Percentiles rank a stretch among this genome's conserved stretches.
Conservation (phyloP, 1,284 basidiomycete genomes). For the Lentinus polychrous region DNA sequence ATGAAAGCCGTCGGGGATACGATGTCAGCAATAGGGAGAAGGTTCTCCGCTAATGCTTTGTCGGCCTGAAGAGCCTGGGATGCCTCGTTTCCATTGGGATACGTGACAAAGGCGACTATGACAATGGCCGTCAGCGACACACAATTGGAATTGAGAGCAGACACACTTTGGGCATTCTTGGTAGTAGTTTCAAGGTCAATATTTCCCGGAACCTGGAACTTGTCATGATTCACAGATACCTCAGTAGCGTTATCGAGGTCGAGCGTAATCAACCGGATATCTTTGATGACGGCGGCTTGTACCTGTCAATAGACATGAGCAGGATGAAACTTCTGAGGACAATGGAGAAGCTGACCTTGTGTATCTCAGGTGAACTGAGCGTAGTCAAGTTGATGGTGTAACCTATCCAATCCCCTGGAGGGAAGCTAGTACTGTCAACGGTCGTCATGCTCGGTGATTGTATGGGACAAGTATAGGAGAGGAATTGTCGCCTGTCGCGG, state of each 20-base stretch:
- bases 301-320: background rate
- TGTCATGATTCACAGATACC: background rate
- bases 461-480: background rate
- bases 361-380: background rate
- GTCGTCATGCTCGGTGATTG: background rate
- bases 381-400: background rate
- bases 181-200: background rate
- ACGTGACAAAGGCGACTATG: background rate
- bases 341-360: background rate
- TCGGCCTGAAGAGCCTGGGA: background rate
- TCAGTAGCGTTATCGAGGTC: background rate
- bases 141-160: background rate
- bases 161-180: background rate
- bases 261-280: background rate
- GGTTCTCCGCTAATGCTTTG: background rate
- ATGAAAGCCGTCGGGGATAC: background rate
- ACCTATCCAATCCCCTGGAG: background rate
- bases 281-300: background rate
- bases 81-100: background rate
- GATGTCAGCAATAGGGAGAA: background rate
- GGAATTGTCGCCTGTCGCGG: background rate
- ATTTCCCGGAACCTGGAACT: background rate
- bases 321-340: background rate
- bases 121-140: background rate
- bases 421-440: background rate